These are phyloP conservation scores for Leccinum subgranulosum DNA, from an alignment of 768 basidiomycete species.

Conservation along the genomic window DNA sequence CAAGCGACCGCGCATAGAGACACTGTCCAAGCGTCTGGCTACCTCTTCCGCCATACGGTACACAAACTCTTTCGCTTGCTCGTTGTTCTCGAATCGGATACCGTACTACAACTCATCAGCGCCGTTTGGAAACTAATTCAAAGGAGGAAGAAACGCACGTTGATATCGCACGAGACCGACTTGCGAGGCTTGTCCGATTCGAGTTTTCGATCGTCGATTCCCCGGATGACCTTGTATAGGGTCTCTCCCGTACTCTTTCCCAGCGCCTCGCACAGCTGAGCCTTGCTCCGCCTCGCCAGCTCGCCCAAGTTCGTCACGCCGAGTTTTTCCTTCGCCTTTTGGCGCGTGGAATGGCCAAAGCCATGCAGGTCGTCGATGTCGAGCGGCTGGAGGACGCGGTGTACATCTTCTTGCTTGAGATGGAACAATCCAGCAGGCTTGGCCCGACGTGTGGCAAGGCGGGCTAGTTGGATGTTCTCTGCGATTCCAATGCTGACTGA, in stretches of 20 bases:
- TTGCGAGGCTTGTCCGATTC: conserved; percentile 85
- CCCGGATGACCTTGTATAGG: conserved; percentile 78
- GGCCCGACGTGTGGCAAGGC: conserved; percentile 85
- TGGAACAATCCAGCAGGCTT: conserved; percentile 91
- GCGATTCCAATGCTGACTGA: conserved; percentile 90
- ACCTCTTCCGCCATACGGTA: conserved; percentile 77
- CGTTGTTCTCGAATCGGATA: conserved; percentile 83
- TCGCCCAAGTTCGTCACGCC: conserved; percentile 70
- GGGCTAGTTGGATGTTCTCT: conserved; percentile 89
- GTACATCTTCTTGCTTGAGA: conserved; percentile 52
- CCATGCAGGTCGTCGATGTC: conserved; percentile 83
- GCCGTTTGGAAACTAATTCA: background rate
- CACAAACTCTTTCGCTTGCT: conserved; percentile 79
- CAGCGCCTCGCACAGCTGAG: conserved; percentile 62
- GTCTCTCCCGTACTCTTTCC: conserved; percentile 84
- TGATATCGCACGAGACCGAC: conserved; percentile 93
- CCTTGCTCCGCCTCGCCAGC: conserved; percentile 60
- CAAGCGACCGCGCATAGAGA: conserved; percentile 67
- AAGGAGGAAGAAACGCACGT: conserved; percentile 50
- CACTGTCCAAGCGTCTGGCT: conserved; percentile 60
- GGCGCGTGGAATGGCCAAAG: conserved; percentile 71
- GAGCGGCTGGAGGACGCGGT: conserved; percentile 58
- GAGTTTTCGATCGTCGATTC: conserved; percentile 76
- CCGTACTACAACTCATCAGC: conserved; percentile 64
- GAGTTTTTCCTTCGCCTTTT: conserved; percentile 80